Conservation (phyloP, 2,329 filamentous ascomycete genomes). For the Zalaria sp. region DNA sequence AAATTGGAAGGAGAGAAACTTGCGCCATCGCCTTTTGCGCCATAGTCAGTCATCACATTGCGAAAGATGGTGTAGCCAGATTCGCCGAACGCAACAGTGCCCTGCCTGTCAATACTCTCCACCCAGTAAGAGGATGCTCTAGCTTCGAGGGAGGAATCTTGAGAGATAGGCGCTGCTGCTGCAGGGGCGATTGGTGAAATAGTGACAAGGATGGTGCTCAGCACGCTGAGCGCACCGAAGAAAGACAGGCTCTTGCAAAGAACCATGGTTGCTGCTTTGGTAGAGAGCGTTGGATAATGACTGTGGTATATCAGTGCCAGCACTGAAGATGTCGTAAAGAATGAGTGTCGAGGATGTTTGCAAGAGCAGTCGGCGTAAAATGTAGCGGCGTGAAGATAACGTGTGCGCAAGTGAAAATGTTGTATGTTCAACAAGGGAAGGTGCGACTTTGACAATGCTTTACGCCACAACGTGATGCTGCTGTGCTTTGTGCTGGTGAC, state of each 20-base stretch:
- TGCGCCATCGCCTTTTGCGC: constrained; percentile 40
- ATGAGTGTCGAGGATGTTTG: neutral
- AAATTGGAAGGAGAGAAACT: too few relatives aligned
- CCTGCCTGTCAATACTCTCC: constrained; percentile 53
- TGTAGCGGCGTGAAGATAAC: neutral
- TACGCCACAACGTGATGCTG: neutral
- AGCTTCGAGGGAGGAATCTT: constrained; percentile 1
- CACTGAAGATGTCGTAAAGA: constrained; percentile 1
- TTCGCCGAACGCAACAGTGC: constrained; percentile 49
- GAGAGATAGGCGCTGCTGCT: constrained; percentile 1
- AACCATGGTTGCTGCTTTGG: constrained; percentile 1
- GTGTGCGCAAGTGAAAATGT: neutral
- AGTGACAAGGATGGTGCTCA: constrained; percentile 3
- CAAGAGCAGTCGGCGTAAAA: neutral
- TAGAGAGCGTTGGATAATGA: constrained; percentile 5
- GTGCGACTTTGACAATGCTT: neutral
- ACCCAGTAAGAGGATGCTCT: constrained; percentile 53
- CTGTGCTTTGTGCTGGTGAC: too few relatives aligned
- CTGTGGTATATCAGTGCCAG: constrained; percentile 5
- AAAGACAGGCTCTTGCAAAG: constrained; percentile 4
- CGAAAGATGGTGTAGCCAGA: constrained; percentile 47
- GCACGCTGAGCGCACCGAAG: constrained; percentile 1
- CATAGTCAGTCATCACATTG: constrained; percentile 30
- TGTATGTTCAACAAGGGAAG: neutral
- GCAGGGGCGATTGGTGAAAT: constrained; percentile 2